Conservation (phyloP, 768 basidiomycete species). For the Boletus rubropictus region DNA sequence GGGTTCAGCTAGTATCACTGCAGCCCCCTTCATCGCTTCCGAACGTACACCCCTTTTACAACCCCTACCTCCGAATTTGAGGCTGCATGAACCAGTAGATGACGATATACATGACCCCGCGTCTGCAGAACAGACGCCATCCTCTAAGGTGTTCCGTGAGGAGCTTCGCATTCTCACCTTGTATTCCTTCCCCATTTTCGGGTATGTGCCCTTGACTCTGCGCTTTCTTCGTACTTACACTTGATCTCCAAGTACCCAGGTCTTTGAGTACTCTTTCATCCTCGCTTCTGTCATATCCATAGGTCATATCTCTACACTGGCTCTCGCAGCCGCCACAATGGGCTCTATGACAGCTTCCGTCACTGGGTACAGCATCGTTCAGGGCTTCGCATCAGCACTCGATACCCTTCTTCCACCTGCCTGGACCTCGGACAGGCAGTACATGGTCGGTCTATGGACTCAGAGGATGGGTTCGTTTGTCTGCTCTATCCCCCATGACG, state of each 20-base stretch:
- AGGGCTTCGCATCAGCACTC: constrained; percentile 77
- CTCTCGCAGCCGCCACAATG: constrained; percentile 77
- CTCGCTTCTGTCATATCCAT: constrained; percentile 81
- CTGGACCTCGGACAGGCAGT: constrained; percentile 84
- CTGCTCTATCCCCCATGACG: neutral
- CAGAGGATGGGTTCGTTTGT: constrained; percentile 72
- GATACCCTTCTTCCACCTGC: constrained; percentile 93
- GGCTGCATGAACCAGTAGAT: constrained; percentile 50
- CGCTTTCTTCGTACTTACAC: neutral
- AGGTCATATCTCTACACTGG: constrained; percentile 85
- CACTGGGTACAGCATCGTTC: constrained; percentile 55
- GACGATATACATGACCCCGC: neutral
- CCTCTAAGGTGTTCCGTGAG: constrained; percentile 43
- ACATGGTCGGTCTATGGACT: constrained; percentile 84
- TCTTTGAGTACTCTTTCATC: constrained; percentile 83
- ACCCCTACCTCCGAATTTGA: constrained; percentile 43
- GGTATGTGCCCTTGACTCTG: constrained; percentile 38
- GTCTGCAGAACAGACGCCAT: constrained; percentile 16
- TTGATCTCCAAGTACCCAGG: constrained; percentile 50
- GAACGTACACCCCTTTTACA: constrained; percentile 57
- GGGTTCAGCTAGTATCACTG: neutral
- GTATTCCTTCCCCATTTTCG: constrained; percentile 69
- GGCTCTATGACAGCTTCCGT: constrained; percentile 71
- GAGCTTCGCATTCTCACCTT: constrained; percentile 53
- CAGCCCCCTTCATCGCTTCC: constrained; percentile 4